These are phyloP conservation scores for Blumeria graminis DNA, from an alignment of 2,329 filamentous ascomycete genomes.

Conservation along the genomic window DNA sequence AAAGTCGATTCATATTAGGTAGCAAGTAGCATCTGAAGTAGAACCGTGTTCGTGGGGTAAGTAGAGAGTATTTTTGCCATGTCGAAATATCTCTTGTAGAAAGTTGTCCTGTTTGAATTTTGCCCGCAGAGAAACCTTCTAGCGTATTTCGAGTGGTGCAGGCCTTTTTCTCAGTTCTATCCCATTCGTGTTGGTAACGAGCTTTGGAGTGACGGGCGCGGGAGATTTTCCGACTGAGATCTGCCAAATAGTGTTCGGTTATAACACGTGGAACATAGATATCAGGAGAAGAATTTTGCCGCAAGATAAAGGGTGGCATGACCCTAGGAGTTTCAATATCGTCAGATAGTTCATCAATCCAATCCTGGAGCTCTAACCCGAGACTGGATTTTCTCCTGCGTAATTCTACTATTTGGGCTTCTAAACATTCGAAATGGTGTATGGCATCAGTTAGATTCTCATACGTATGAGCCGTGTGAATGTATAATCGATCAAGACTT, in stretches of 20 bases:
- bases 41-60: slow-evolving; percentile 67
- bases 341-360: slow-evolving; percentile 87
- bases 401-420: slow-evolving; percentile 57
- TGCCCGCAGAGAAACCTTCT: slow-evolving; percentile 59
- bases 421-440: slow-evolving; percentile 54
- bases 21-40: slow-evolving; percentile 50
- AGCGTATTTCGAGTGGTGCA: slow-evolving; percentile 56
- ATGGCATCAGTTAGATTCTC: slow-evolving; percentile 75
- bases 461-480: slow-evolving; percentile 55
- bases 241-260: slow-evolving; percentile 79
- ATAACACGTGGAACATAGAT: slow-evolving; percentile 52
- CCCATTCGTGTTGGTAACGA: slow-evolving; percentile 72
- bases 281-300: slow-evolving; percentile 19
- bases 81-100: slow-evolving; percentile 27
- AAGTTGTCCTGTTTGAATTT: slow-evolving; percentile 46
- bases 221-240: slow-evolving; percentile 60
- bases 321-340: slow-evolving; percentile 44
- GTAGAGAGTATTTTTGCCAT: slow-evolving; percentile 29
- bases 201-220: slow-evolving; percentile 64
- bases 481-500: slow-evolving; percentile 50
- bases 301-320: slow-evolving; percentile 20
- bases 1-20: slow-evolving; percentile 37
- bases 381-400: slow-evolving; percentile 59
- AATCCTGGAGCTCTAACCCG: slow-evolving; percentile 56
- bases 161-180: slow-evolving; percentile 49